Evolutionary conservation across 2,329 filamentous ascomycete genomes (phyloP).

Genomic region (Lasiodiplodia hormozganensis): DNA sequence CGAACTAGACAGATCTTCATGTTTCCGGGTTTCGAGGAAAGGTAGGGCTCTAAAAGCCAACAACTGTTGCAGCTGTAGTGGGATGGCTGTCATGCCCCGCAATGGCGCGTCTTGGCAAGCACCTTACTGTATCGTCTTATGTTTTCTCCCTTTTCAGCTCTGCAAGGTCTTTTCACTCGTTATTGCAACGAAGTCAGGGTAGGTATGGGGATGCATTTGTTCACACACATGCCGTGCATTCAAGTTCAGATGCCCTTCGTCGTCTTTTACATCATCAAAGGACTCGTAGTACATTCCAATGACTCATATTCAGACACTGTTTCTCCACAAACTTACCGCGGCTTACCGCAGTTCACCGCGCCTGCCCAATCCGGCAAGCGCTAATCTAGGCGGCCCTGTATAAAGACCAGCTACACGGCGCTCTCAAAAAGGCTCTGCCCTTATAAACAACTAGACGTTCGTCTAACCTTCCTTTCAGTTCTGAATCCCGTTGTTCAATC

Average conservation of each 20-base stretch:
- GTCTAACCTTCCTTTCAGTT: no score
- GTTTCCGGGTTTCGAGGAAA: not conserved
- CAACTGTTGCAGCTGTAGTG: not conserved
- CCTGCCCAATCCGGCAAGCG: slow-evolving; percentile 12
- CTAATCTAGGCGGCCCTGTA: not conserved
- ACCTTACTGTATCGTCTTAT: no score
- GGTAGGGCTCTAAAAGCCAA: not conserved
- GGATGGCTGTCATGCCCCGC: not conserved
- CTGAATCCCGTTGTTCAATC: not conserved
- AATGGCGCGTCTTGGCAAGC: not conserved
- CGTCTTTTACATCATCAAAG: no score
- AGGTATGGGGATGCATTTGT: no score
- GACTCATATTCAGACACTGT: not conserved
- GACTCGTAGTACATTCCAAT: not conserved
- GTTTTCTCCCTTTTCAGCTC: not conserved
- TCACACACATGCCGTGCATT: no score
- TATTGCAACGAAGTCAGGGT: no score
- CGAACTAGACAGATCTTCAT: not conserved
- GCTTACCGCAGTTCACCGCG: slow-evolving; percentile 7
- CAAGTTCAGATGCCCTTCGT: no score
- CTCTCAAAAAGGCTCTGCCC: not conserved
- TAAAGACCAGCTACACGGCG: not conserved
- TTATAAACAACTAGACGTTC: not conserved
- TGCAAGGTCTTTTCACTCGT: no score
- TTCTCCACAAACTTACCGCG: not conserved